Conservation (phyloP, 177 flowering plant species). For the Vitis hybrid region DNA sequence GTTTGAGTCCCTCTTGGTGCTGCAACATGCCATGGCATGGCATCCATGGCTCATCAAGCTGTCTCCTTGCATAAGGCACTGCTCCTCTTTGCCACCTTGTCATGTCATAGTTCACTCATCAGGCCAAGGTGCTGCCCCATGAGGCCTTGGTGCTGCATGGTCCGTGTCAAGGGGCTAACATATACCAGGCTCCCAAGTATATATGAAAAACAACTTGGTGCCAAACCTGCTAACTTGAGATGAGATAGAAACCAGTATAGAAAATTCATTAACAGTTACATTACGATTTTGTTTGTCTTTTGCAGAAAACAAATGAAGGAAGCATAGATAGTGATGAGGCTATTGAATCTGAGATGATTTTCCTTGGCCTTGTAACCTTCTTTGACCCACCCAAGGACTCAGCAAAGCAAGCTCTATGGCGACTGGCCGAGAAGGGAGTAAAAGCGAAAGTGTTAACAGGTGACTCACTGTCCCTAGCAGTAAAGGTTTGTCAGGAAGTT, state of each 20-base stretch:
- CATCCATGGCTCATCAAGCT: too few relatives aligned
- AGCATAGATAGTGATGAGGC: slow-evolving; percentile 16
- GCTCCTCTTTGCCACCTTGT: too few relatives aligned
- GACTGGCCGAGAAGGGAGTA: slow-evolving; percentile 68
- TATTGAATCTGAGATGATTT: slow-evolving; percentile 65
- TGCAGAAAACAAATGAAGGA: slow-evolving; percentile 30
- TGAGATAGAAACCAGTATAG: too few relatives aligned
- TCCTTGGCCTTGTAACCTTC: slow-evolving; percentile 66
- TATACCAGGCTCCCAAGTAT: too few relatives aligned
- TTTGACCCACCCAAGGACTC: slow-evolving; percentile 82
- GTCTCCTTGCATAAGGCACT: too few relatives aligned
- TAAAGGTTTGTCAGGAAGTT: slow-evolving; percentile 72
- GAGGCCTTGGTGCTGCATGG: too few relatives aligned
- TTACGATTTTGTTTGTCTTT: background rate
- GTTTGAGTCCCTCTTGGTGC: too few relatives aligned
- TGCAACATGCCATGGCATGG: too few relatives aligned
- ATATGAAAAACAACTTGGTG: background rate
- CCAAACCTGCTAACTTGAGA: background rate
- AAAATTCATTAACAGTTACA: too few relatives aligned
- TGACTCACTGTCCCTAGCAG: slow-evolving; percentile 63
- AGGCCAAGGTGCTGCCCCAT: too few relatives aligned
- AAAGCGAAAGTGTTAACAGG: slow-evolving; percentile 74
- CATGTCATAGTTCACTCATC: too few relatives aligned
- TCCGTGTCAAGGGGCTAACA: too few relatives aligned
- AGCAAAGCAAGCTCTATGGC: slow-evolving; percentile 73